phyloP scores from a whole-genome alignment of 163 green algal species.

The Chlorella variabilis region DNA sequence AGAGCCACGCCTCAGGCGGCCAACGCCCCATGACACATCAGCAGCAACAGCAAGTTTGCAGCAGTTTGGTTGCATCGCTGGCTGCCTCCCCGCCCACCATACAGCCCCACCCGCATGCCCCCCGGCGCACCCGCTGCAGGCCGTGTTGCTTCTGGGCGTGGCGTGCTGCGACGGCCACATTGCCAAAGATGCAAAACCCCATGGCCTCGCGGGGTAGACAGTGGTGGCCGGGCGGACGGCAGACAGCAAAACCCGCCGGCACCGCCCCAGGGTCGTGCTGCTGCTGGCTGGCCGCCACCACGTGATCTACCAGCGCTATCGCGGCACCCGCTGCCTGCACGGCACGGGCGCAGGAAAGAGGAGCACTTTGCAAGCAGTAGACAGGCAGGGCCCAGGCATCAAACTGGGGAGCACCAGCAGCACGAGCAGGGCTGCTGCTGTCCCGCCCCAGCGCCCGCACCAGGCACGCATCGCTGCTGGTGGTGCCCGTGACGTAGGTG shows the following conservation, averaged over 20 bases:
- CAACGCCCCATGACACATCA: no score
- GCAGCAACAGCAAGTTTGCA: no score
- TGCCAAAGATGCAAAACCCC: slow-evolving; percentile 79
- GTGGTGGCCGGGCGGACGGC: slow-evolving; percentile 88
- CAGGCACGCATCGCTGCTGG: slow-evolving; percentile 57
- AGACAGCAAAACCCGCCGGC: slow-evolving; percentile 64
- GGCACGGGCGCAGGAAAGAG: neutral
- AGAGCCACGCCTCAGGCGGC: no score
- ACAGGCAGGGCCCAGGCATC: no score
- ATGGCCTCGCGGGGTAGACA: slow-evolving; percentile 71
- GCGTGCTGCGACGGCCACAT: slow-evolving; percentile 62
- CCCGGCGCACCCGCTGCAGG: slow-evolving; percentile 43
- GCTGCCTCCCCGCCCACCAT: neutral
- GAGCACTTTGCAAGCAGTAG: neutral
- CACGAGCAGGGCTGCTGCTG: no score
- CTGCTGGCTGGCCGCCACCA: slow-evolving; percentile 48
- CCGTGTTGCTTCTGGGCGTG: slow-evolving; percentile 67
- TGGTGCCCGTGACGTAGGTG: slow-evolving; percentile 73
- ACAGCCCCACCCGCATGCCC: neutral
- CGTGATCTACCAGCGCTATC: slow-evolving; percentile 66
- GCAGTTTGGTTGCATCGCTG: no score
- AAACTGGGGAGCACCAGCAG: no score
- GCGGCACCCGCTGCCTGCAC: slow-evolving; percentile 58
- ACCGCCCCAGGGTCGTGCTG: neutral
- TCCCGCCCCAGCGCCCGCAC: no score